Conservation (phyloP, 345 rosid species). For the Populus alba region DNA sequence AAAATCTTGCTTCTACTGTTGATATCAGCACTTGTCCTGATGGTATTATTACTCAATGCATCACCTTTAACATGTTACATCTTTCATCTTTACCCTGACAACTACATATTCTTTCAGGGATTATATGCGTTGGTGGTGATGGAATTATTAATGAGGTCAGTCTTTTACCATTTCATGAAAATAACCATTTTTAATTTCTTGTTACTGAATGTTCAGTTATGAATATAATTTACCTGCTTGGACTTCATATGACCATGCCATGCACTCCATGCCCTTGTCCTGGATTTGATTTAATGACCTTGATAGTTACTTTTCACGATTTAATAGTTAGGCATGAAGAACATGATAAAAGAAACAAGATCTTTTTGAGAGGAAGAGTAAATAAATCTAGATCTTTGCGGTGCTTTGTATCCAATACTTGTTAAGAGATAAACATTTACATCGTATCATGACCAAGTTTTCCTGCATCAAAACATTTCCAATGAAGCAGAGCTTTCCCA, state of each 20-base stretch:
- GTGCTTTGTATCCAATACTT: background rate
- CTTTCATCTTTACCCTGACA: constrained; percentile 20
- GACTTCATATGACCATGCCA: background rate
- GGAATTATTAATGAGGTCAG: constrained; percentile 97
- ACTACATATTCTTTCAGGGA: constrained; percentile 50
- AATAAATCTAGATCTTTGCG: background rate
- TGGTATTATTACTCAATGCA: constrained; percentile 44
- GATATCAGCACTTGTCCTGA: constrained; percentile 88
- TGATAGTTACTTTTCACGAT: background rate
- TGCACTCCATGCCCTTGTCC: background rate
- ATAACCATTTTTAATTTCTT: background rate
- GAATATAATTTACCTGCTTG: background rate
- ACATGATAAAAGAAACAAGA: background rate
- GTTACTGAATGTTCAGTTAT: background rate
- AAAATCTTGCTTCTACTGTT: constrained; percentile 73
- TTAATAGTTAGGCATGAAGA: background rate
- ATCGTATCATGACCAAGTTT: background rate
- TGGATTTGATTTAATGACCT: background rate
- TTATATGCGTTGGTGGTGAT: constrained; percentile 96
- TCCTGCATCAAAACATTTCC: background rate
- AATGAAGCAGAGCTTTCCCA: background rate
- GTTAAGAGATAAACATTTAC: background rate
- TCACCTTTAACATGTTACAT: constrained; percentile 13
- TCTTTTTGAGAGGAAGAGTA: background rate
- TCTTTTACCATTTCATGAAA: constrained; percentile 1